Conservation (phyloP, 2,329 filamentous ascomycete genomes). For the Capronia coronata region DNA sequence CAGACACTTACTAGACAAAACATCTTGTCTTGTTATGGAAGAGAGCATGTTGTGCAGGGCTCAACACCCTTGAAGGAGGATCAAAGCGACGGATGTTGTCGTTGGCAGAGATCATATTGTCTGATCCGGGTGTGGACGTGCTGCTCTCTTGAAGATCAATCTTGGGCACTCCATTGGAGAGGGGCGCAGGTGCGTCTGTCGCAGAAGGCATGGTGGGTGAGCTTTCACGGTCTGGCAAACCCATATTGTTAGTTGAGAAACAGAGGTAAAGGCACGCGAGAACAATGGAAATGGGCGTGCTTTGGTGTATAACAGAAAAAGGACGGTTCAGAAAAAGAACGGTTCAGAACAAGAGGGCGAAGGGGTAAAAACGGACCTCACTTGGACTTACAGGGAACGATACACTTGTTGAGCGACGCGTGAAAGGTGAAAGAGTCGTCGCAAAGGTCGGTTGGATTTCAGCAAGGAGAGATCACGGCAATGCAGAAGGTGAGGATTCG, state of each 20-base stretch:
- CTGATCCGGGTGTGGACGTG: conserved; percentile 25
- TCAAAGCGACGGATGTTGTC: conserved; percentile 98
- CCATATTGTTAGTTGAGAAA: conserved; percentile 25
- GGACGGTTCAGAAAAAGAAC: no score
- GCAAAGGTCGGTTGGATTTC: conserved; percentile 8
- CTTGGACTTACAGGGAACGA: conserved; percentile 17
- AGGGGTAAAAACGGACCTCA: conserved; percentile 7
- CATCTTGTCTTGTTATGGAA: conserved; percentile 99
- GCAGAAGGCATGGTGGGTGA: conserved; percentile 32
- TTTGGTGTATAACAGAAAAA: conserved; percentile 4
- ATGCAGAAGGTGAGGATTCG: conserved; percentile 8
- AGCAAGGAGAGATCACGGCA: conserved; percentile 12
- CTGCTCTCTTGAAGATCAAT: conserved; percentile 46
- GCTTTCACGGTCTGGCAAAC: conserved; percentile 23
- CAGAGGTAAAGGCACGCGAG: not conserved
- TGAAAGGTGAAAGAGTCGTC: conserved; percentile 6
- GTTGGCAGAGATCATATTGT: conserved; percentile 62
- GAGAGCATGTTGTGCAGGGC: conserved; percentile 81
- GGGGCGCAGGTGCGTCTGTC: conserved; percentile 50
- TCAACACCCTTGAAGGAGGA: conserved; percentile 84
- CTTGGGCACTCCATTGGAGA: conserved; percentile 41
- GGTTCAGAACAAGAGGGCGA: no score
- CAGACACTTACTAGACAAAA: conserved; percentile 84
- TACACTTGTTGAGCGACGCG: conserved; percentile 14
- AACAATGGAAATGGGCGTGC: conserved; percentile 2